Evolutionary conservation across 2,329 filamentous ascomycete genomes (phyloP).

Genomic region (Fusarium nematophilum): DNA sequence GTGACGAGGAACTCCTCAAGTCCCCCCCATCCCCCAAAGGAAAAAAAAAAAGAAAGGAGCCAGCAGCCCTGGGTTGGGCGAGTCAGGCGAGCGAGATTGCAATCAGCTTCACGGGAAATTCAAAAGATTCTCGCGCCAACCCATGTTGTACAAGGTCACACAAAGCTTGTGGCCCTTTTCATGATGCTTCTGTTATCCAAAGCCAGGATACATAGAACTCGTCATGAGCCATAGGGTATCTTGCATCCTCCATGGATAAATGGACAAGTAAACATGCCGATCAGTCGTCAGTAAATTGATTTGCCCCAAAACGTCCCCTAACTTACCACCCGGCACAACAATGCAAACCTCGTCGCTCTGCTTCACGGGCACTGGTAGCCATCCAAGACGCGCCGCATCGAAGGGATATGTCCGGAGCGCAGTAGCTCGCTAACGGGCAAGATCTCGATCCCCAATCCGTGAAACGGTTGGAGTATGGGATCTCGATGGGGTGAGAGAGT

Average conservation of each 20-base stretch:
- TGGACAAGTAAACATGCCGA: constrained; percentile 26
- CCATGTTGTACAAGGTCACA: too few relatives aligned
- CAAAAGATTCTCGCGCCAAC: background rate
- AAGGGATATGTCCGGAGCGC: constrained; percentile 23
- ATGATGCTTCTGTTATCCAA: constrained; percentile 27
- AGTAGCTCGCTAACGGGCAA: constrained; percentile 29
- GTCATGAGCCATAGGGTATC: constrained; percentile 30
- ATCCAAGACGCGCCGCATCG: background rate
- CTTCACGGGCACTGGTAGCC: constrained; percentile 9
- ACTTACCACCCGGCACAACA: constrained; percentile 17
- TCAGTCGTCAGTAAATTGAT: constrained; percentile 35
- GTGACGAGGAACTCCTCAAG: constrained; percentile 23
- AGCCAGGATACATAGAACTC: constrained; percentile 17
- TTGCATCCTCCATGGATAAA: constrained; percentile 28
- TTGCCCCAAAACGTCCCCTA: constrained; percentile 22
- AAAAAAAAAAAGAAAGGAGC: constrained; percentile 14
- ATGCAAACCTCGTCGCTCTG: constrained; percentile 7
- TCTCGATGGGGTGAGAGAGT: constrained; percentile 26
- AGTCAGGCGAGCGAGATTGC: constrained; percentile 6
- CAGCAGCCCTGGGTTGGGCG: constrained; percentile 4
- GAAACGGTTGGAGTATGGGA: constrained; percentile 29
- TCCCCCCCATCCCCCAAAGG: too few relatives aligned
- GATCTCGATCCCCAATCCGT: constrained; percentile 46
- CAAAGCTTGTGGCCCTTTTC: constrained; percentile 22
- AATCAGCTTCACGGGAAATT: constrained; percentile 6